Evolutionary conservation across 129 eudicot species (phyloP).

Genomic region (Dittrichia graveolens): DNA sequence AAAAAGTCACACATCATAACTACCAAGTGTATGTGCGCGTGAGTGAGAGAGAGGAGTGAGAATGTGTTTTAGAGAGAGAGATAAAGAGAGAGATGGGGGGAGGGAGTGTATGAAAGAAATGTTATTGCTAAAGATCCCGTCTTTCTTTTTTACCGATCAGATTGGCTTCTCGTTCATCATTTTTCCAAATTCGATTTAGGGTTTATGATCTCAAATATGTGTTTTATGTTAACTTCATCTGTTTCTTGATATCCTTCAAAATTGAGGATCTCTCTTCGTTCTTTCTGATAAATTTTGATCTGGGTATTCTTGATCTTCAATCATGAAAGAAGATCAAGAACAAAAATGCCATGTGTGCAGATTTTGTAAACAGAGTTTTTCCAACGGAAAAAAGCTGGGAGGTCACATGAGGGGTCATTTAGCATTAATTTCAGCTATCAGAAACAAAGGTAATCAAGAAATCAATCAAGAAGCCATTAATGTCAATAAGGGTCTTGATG

Average conservation of each 20-base stretch:
- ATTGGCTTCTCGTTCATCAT: conserved; percentile 19
- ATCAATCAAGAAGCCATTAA: neutral
- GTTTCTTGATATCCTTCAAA: conserved; percentile 17
- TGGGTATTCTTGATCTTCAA: conserved; percentile 35
- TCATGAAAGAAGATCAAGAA: conserved; percentile 48
- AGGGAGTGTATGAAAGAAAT: conserved; percentile 1
- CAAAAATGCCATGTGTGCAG: conserved; percentile 47
- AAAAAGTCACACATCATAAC: conserved; percentile 39
- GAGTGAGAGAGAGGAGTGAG: conserved; percentile 29
- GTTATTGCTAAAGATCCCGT: conserved; percentile 28
- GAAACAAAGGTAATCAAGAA: conserved; percentile 28
- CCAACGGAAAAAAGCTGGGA: conserved; percentile 69
- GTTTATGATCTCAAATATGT: conserved; percentile 12
- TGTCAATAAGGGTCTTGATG: conserved; percentile 23
- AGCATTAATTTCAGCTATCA: conserved; percentile 53
- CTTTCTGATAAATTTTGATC: conserved; percentile 25
- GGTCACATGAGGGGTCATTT: conserved; percentile 89
- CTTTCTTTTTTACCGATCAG: conserved; percentile 23
- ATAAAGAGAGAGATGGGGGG: neutral
- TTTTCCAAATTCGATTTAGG: conserved; percentile 27
- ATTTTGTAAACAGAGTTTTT: conserved; percentile 54
- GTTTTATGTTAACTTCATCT: conserved; percentile 18
- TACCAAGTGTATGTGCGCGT: conserved; percentile 33
- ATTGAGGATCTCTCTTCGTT: neutral
- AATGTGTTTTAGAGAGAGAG: conserved; percentile 26